Evolutionary conservation across 768 basidiomycete species (phyloP).

Genomic region (Mycena maculata): DNA sequence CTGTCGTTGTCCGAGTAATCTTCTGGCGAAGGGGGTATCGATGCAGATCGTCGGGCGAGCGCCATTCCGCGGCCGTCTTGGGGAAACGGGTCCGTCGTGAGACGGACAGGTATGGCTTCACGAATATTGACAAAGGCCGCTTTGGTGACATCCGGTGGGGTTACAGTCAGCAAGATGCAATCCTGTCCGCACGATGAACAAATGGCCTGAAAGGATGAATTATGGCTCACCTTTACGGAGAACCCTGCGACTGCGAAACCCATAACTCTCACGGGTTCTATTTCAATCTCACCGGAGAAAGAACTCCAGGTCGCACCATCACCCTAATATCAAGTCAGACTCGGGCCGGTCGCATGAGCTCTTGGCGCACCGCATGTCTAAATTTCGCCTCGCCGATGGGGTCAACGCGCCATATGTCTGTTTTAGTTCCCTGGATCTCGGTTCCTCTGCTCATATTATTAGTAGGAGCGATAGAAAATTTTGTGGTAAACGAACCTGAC

Average conservation of each 20-base stretch:
- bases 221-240: constrained; percentile 64
- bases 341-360: too few species aligned
- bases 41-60: constrained; percentile 17
- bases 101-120: constrained; percentile 68
- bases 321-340: constrained; percentile 54
- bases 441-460: constrained; percentile 53
- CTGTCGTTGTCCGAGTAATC: not conserved
- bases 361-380: constrained; percentile 63
- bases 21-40: constrained; percentile 21
- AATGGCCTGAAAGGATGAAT: not conserved
- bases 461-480: constrained; percentile 1
- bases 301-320: constrained; percentile 71
- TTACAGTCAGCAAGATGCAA: constrained; percentile 70
- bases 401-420: constrained; percentile 78
- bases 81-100: constrained; percentile 72
- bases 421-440: constrained; percentile 62
- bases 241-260: constrained; percentile 77
- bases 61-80: constrained; percentile 52
- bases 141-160: constrained; percentile 65
- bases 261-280: constrained; percentile 61
- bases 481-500: constrained; percentile 54
- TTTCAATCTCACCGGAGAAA: constrained; percentile 71
- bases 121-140: constrained; percentile 71
- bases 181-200: constrained; percentile 56
- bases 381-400: constrained; percentile 74